phyloP scores from a whole-genome alignment of 2,329 filamentous ascomycete genomes.

The Epichloe sp. region DNA sequence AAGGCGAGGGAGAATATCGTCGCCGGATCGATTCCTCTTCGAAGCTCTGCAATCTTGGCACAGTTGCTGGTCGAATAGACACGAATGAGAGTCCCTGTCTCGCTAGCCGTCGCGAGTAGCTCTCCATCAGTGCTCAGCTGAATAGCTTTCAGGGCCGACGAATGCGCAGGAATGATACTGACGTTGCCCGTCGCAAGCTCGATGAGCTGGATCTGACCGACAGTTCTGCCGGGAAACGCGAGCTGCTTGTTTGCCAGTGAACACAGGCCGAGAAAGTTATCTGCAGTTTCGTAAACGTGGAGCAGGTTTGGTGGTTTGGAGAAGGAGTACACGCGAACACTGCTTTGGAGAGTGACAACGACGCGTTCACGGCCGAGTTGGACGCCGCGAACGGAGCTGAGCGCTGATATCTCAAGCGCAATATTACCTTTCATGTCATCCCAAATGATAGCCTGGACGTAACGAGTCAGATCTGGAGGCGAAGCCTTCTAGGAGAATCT shows the following conservation, averaged over 20 bases:
- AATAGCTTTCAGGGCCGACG: slow-evolving; percentile 63
- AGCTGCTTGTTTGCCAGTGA: slow-evolving; percentile 61
- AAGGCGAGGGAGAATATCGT: slow-evolving; percentile 80
- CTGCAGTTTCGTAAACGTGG: slow-evolving; percentile 70
- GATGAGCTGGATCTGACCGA: slow-evolving; percentile 81
- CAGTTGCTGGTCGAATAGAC: slow-evolving; percentile 72
- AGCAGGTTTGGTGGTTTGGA: slow-evolving; percentile 56
- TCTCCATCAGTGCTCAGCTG: slow-evolving; percentile 69
- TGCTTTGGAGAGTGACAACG: slow-evolving; percentile 69
- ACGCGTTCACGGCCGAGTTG: slow-evolving; percentile 65
- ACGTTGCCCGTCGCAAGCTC: slow-evolving; percentile 68
- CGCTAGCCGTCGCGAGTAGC: slow-evolving; percentile 77
- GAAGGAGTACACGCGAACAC: slow-evolving; percentile 69
- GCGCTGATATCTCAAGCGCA: slow-evolving; percentile 66
- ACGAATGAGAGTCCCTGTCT: slow-evolving; percentile 79
- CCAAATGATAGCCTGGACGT: slow-evolving; percentile 64
- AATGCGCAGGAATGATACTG: slow-evolving; percentile 87
- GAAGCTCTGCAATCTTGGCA: slow-evolving; percentile 69
- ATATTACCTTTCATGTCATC: slow-evolving; percentile 67
- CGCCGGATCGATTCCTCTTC: slow-evolving; percentile 79
- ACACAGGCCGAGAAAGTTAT: slow-evolving; percentile 72
- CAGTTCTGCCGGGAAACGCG: slow-evolving; percentile 75
- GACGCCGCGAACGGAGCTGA: slow-evolving; percentile 68
- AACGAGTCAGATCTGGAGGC: not conserved
- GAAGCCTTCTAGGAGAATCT: not conserved